These are phyloP conservation scores for Ogataea degrootiae DNA, from an alignment of 805 yeast species.

Conservation along the genomic window DNA sequence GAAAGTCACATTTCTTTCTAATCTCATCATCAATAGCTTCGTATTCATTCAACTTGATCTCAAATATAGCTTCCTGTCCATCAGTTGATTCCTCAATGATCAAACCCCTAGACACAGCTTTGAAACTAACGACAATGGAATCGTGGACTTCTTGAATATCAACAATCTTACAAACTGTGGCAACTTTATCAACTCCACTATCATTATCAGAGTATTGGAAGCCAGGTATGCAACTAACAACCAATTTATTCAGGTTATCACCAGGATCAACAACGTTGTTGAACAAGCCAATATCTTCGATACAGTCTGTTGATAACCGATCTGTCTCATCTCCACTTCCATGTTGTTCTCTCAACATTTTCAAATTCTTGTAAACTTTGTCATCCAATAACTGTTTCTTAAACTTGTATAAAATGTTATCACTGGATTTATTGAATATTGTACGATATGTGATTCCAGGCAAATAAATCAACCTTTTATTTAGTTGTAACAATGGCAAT, in stretches of 20 bases:
- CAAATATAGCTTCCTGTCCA: constrained; percentile 4
- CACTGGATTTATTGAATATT: constrained; percentile 34
- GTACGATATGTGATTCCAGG: constrained; percentile 64
- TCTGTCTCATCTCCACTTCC: not conserved
- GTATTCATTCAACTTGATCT: constrained; percentile 2
- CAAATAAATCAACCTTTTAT: constrained; percentile 37
- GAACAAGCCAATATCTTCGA: constrained; percentile 3
- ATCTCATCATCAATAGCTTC: not conserved
- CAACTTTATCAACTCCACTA: constrained; percentile 13
- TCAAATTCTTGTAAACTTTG: not conserved
- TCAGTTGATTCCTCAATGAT: constrained; percentile 2
- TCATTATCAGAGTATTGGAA: constrained; percentile 1
- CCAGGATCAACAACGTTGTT: constrained; percentile 1
- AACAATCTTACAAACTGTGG: constrained; percentile 42
- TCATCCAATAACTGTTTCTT: not conserved
- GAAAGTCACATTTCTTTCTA: constrained; percentile 1
- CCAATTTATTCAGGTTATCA: constrained; percentile 6
- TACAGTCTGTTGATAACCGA: constrained; percentile 5
- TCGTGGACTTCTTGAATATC: constrained; percentile 43
- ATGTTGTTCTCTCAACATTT: not conserved
- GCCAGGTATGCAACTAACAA: constrained; percentile 27
- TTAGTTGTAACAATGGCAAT: constrained; percentile 20
- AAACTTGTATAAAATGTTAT: constrained; percentile 32
- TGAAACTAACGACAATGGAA: constrained; percentile 41
- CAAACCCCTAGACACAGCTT: constrained; percentile 44